phyloP scores from a whole-genome alignment of 176 grass and related monocot genomes.

The Puccinellia tenuiflora region DNA sequence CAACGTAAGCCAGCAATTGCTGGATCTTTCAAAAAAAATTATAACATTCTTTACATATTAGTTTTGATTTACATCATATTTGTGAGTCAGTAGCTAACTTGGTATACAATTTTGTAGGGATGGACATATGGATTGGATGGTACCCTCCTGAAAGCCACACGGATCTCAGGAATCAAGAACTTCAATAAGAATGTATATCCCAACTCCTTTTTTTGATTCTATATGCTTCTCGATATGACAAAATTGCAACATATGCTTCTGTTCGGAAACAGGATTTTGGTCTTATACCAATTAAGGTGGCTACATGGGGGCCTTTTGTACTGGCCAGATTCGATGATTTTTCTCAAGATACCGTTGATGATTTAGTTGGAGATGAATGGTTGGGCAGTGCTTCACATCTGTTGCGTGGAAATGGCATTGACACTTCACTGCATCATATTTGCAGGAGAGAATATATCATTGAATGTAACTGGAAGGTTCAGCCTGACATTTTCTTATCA shows the following conservation, averaged over 20 bases:
- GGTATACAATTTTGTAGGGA: conserved; percentile 46
- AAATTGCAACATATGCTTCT: conserved; percentile 13
- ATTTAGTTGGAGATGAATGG: conserved; percentile 71
- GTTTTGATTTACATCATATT: conserved; percentile 13
- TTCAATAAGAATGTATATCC: conserved; percentile 68
- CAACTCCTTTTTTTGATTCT: not conserved
- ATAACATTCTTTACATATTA: too few species aligned
- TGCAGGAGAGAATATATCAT: conserved; percentile 87
- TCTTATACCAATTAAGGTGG: conserved; percentile 61
- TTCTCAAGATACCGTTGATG: conserved; percentile 32
- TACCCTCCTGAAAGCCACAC: conserved; percentile 79
- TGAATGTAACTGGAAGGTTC: conserved; percentile 97
- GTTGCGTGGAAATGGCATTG: conserved; percentile 61
- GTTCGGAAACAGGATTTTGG: conserved; percentile 60
- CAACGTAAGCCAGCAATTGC: too few species aligned
- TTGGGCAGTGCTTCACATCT: conserved; percentile 70
- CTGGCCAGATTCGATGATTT: conserved; percentile 48
- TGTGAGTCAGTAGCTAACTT: not conserved
- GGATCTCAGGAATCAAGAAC: conserved; percentile 84
- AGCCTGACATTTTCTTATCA: not conserved
- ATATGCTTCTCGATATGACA: not conserved
- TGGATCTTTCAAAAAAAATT: too few species aligned
- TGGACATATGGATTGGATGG: conserved; percentile 98
- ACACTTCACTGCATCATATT: conserved; percentile 66
- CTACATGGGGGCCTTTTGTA: conserved; percentile 91